Conservation (phyloP, 306 rosid genomes). For the Dryas alaskensis region DNA sequence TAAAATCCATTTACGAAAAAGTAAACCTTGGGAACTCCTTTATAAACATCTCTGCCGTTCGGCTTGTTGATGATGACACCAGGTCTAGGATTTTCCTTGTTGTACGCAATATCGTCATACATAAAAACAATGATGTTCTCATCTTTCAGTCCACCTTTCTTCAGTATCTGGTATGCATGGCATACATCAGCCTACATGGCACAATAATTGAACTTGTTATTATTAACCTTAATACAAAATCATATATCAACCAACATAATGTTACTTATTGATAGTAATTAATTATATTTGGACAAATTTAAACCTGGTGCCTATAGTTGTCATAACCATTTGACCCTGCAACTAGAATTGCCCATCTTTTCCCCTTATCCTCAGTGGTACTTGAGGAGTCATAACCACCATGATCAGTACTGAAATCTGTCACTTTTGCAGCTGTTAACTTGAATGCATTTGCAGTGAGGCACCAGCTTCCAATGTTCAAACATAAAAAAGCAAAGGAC, state of each 20-base stretch:
- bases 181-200: constrained; percentile 48
- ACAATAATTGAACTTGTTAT: background rate
- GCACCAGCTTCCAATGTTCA: background rate
- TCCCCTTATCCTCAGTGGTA: constrained; percentile 23
- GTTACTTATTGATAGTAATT: no score
- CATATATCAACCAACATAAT: background rate
- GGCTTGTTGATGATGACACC: constrained; percentile 55
- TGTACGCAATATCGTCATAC: constrained; percentile 53
- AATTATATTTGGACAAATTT: background rate
- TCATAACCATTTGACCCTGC: constrained; percentile 43
- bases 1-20: background rate
- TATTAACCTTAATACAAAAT: background rate
- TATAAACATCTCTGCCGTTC: constrained; percentile 37
- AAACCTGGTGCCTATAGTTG: constrained; percentile 51
- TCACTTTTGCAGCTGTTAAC: background rate
- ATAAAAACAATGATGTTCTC: constrained; percentile 55
- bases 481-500: background rate
- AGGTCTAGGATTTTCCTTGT: constrained; percentile 36
- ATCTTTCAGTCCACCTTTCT: constrained; percentile 46
- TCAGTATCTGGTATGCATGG: constrained; percentile 55
- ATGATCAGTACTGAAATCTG: background rate
- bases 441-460: background rate
- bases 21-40: constrained; percentile 52
- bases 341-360: constrained; percentile 49
- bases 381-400: background rate